A percentile compares a stretch with the other conserved stretches of the same genome.
phyloP scores from a whole-genome alignment of 352 stramenopile species.

The Pythium sukuiense region DNA sequence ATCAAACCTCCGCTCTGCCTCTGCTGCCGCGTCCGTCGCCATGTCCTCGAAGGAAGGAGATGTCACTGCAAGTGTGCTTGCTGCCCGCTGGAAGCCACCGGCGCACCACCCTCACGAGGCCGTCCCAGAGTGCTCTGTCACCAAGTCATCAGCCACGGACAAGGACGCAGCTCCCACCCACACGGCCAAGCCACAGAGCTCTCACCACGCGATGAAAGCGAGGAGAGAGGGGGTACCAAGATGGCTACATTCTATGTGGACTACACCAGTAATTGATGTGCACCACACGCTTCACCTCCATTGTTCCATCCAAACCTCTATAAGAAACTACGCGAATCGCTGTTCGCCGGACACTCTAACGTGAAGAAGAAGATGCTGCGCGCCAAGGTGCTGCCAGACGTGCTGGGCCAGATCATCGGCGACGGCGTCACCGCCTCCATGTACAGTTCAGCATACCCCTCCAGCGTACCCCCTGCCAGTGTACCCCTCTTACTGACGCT shows the following conservation, averaged over 20 bases:
- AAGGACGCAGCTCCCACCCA: not conserved
- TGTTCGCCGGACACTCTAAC: not conserved
- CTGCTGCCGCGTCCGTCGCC: not conserved
- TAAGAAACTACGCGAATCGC: not conserved
- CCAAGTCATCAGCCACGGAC: not conserved
- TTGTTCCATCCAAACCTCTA: not conserved
- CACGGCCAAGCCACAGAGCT: not conserved
- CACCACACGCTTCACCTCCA: not conserved
- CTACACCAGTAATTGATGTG: not conserved
- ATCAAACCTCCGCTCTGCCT: not conserved
- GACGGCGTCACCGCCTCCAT: conserved; percentile 73
- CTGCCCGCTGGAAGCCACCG: conserved; percentile 6
- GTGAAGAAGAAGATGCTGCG: conserved; percentile 53
- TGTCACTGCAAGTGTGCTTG: conserved; percentile 23
- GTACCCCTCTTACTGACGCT: not conserved
- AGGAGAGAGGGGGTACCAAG: not conserved
- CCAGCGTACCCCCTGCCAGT: not conserved
- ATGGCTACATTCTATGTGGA: conserved; percentile 24
- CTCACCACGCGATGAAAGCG: not conserved
- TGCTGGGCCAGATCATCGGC: conserved; percentile 78
- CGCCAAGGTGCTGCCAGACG: conserved; percentile 74
- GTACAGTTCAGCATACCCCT: conserved; percentile 34
- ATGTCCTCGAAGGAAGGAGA: not conserved
- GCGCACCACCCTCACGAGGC: not conserved
- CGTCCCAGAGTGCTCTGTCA: not conserved